Base-by-base conservation (phyloP, 2,329 filamentous ascomycete species). In the Penicillium sp. region DNA sequence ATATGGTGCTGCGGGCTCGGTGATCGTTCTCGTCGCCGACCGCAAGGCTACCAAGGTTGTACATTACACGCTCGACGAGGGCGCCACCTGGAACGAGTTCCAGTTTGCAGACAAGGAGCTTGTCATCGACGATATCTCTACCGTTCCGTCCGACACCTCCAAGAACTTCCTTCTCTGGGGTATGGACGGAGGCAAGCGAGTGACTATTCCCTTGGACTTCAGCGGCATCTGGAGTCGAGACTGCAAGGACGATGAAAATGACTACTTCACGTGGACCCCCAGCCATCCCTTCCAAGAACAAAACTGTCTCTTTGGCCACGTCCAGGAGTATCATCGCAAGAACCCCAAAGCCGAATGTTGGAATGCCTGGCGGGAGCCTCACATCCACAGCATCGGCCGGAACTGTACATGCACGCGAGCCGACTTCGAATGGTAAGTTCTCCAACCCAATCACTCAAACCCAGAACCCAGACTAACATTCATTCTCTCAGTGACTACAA, bases 111-210 rank as follows among this genome's bases (percentile, higher is more conserved):
- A 89, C 3, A 79, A 85, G 6, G 86, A 91, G 39, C 84, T 96
- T 63, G 79, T 83, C 3, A 85, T 97, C 31, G 78, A 84, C 16
- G 89, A 94, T 66, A 89, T 99, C 59, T 92, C 92, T 0, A 97
- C 93, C 1, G 83, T 97, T 1, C 89, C 90, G 4, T 93, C 90
- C 22, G 94, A 96, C 66, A 91, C 87, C 5, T 96, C 92, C 18
- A 87, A 90, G 51, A 96, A 95, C 70, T 97, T 99, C 72, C 73
- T 99, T 18, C 79, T 99, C 18, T 99, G 94, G 95, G 91, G 88
- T 57, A 79, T 76, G 53, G 82, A 85, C 56, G 75, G 68, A 18
- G 65, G 80, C 34, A 81, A 81, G 47, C 74, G 92, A 16, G 83
- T 88, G 48, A 88, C 91, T 0, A 79, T 96, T 67, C 96, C 95